Evolutionary conservation across 257 asterid species (phyloP), one percentile per base, ranked within the genome.

Genomic region (Jaltomata sinuosa): DNA sequence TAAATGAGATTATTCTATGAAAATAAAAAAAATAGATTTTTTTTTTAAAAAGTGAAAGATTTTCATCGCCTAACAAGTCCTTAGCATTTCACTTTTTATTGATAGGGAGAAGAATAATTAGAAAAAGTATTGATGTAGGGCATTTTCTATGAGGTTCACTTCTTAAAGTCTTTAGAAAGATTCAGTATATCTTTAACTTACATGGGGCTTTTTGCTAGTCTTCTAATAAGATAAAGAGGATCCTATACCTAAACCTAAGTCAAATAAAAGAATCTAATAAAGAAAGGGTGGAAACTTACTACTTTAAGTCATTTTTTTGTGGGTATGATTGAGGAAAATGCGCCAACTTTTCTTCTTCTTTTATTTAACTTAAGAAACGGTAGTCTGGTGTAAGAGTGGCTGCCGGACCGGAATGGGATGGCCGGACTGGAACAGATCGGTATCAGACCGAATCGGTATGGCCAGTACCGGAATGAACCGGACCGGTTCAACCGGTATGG

Each of bases 91-190:
- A n/a, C n/a, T n/a, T n/a, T n/a, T n/a, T n/a, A n/a, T n/a, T n/a
- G n/a, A n/a, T n/a, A n/a, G n/a, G n/a, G n/a, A n/a, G n/a, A n/a
- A n/a, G n/a, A n/a, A n/a, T n/a, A n/a, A n/a, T n/a, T n/a, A n/a
- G n/a, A n/a, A n/a, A n/a, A 38, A 38, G 42, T 38, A 38, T 38
- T 38, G 42, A 38, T 62, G 88, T 85, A 68, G 81, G 86, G 76
- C 65, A 85, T 50, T 82, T 83, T 72, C 86, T 5, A 64, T 78
- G 67, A 64, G 83, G 72, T 77, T 69, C 68, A 32, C 76, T 32
- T 65, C 47, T 31, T 16, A 57, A 87, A 87, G 87, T 87, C 89
- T 45, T 87, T 78, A 82, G 11, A 87, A 87, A 87, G 89, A 85
- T 87, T 87, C 89, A 85, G 36, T 45, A 68, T 87, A 88, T 85